These are phyloP conservation scores for Ambrosiella beaveri DNA, from an alignment of 2,329 filamentous ascomycete genomes.

Conservation along the genomic window DNA sequence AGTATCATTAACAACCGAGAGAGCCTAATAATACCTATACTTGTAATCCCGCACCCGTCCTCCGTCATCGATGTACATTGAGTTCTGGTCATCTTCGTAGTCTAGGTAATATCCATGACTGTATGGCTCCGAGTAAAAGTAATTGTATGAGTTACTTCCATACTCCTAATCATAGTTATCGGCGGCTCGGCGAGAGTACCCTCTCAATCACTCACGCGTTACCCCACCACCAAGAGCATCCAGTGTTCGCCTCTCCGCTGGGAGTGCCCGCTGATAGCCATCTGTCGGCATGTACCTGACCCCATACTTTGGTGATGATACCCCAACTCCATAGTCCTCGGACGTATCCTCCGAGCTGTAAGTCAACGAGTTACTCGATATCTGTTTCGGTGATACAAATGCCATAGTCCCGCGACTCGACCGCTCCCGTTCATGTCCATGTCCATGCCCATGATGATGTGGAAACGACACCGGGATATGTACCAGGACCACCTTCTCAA, in stretches of 20 bases:
- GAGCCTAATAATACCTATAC: background rate
- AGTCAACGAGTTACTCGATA: background rate
- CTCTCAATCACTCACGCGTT: background rate
- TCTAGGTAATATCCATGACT: background rate
- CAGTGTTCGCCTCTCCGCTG: background rate
- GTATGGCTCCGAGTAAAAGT: background rate
- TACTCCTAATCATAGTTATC: background rate
- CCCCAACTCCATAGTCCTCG: background rate
- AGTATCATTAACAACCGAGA: background rate
- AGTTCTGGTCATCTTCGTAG: conserved; percentile 8
- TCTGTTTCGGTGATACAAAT: background rate
- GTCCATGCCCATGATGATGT: background rate
- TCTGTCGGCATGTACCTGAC: background rate
- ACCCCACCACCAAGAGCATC: background rate
- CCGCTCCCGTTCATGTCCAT: background rate
- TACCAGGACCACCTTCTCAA: background rate
- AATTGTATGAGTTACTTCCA: background rate
- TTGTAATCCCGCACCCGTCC: background rate
- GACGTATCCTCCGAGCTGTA: background rate
- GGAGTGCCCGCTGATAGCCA: background rate
- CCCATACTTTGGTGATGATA: background rate
- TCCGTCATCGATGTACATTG: background rate
- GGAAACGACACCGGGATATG: background rate
- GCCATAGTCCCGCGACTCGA: background rate
- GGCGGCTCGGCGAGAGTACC: background rate